phyloP scores from a whole-genome alignment of 23 red algal species.

The Gracilaria domingensis region DNA sequence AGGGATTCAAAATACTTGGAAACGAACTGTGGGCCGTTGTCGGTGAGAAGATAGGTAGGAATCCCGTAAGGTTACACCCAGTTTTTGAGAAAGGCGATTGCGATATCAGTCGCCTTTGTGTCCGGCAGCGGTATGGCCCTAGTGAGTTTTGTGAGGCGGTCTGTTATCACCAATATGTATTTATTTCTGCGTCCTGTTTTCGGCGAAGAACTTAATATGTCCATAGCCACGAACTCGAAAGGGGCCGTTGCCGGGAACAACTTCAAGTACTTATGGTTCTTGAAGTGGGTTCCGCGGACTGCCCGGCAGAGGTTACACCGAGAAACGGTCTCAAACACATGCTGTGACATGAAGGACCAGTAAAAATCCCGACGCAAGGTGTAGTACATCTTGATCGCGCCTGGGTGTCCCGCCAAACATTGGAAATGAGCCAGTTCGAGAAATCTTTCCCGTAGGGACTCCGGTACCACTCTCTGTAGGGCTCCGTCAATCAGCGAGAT shows the following conservation, averaged over 20 bases:
- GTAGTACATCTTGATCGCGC: constrained; percentile 26
- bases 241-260: constrained; percentile 21
- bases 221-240: constrained; percentile 46
- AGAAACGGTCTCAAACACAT: constrained; percentile 1
- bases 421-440: constrained; percentile 19
- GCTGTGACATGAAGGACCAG: constrained; percentile 28
- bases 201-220: constrained; percentile 37
- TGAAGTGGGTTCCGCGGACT: neutral
- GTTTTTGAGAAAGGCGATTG: neutral
- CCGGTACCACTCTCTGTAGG: neutral
- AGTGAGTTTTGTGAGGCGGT: constrained; percentile 6
- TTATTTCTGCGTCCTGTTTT: neutral
- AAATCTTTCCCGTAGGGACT: neutral
- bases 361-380: constrained; percentile 1
- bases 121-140: constrained; percentile 7
- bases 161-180: constrained; percentile 44
- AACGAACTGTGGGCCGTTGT: no score
- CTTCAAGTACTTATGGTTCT: neutral
- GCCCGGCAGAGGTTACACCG: constrained; percentile 17
- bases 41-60: neutral
- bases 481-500: neutral
- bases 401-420: constrained; percentile 13
- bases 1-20: no score
- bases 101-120: neutral
- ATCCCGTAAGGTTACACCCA: constrained; percentile 19